These are phyloP conservation scores for Metschnikowia henanensis DNA, from an alignment of 805 yeast genomes.

Conservation along the genomic window DNA sequence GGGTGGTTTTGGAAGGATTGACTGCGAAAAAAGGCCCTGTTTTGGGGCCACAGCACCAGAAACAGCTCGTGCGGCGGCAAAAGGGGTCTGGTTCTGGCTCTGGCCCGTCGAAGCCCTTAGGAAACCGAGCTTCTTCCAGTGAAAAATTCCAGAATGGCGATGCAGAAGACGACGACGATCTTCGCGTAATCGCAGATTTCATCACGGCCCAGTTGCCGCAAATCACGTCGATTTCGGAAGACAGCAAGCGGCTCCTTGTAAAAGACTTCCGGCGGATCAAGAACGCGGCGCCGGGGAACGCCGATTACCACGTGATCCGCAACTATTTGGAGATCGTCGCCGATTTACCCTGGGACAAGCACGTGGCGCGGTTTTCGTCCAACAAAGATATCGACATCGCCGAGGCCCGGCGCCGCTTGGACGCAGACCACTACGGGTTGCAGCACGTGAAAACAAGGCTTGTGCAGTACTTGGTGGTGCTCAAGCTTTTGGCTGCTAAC, in stretches of 20 bases:
- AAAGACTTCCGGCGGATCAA: constrained; percentile 57
- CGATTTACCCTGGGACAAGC: constrained; percentile 62
- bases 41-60: constrained; percentile 3
- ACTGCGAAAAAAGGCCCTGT: constrained; percentile 25
- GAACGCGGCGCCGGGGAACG: constrained; percentile 48
- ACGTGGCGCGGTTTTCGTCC: constrained; percentile 28
- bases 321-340: constrained; percentile 63
- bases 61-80: constrained; percentile 13
- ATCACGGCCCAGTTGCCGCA: constrained; percentile 37
- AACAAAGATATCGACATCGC: constrained; percentile 51
- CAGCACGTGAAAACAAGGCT: constrained; percentile 71
- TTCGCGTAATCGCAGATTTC: constrained; percentile 36
- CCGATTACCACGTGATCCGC: constrained; percentile 64
- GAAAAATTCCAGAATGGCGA: too few relatives aligned
- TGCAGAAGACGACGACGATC: constrained; percentile 47
- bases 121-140: too few relatives aligned
- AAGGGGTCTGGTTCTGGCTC: too few relatives aligned
- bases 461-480: constrained; percentile 76
- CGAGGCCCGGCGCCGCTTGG: constrained; percentile 55
- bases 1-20: constrained; percentile 49
- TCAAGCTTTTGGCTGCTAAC: constrained; percentile 53
- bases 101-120: too few relatives aligned
- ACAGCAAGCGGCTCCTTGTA: constrained; percentile 39
- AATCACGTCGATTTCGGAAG: constrained; percentile 33
- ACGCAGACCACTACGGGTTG: constrained; percentile 79